These are phyloP conservation scores for Lactarius trivialis DNA, from an alignment of 768 basidiomycete genomes.

Conservation along the genomic window DNA sequence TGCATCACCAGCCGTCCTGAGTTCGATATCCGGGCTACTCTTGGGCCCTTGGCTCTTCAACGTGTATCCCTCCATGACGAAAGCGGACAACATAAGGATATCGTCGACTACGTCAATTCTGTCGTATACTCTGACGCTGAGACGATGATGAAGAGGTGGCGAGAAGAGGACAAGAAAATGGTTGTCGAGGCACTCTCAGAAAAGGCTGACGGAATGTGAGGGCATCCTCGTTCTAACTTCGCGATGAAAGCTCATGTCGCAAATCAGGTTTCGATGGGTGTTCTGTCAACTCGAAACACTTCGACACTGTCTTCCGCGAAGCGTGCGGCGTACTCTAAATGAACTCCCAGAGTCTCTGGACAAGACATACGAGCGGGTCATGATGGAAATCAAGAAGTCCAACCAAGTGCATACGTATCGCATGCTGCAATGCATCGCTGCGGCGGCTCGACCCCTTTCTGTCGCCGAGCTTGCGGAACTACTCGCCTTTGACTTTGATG, in stretches of 20 bases:
- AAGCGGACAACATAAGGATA: not conserved
- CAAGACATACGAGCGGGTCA: not conserved
- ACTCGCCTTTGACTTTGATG: not conserved
- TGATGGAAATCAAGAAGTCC: not conserved
- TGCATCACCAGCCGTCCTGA: not conserved
- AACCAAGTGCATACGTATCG: not conserved
- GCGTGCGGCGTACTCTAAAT: not conserved
- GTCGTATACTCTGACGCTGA: not conserved
- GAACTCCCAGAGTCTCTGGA: not conserved
- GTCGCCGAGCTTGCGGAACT: not conserved
- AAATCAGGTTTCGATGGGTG: not conserved
- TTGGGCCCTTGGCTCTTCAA: not conserved
- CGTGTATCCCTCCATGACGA: not conserved
- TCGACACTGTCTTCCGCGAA: not conserved
- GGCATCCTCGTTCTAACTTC: not conserved
- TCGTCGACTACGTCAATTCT: not conserved
- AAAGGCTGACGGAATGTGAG: not conserved
- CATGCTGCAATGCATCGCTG: not conserved
- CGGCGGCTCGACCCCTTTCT: not conserved
- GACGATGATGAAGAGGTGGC: not conserved
- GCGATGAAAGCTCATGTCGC: not conserved
- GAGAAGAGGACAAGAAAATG: not conserved
- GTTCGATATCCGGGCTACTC: not conserved
- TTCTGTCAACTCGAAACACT: not conserved
- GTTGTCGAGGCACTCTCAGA: not conserved